Evolutionary conservation across 495 filamentous ascomycete genomes (phyloP).

Genomic region (Aspergillus sclerotiicarbonarius): DNA sequence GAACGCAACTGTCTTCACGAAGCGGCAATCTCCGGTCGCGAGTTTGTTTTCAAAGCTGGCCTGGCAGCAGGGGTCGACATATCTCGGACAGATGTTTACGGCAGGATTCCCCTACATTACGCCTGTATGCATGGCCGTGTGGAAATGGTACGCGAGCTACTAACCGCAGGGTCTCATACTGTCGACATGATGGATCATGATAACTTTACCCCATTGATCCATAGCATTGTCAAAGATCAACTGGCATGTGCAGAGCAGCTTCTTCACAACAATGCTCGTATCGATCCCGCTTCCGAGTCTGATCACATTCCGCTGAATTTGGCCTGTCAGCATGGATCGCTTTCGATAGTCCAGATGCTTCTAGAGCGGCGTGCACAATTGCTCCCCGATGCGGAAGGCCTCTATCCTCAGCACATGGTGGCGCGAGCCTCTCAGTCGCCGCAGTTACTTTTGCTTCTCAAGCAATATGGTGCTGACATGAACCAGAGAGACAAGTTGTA

Average conservation of each 20-base stretch:
- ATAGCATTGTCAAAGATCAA: slow-evolving; percentile 85
- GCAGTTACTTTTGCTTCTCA: slow-evolving; percentile 71
- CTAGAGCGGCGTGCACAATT: slow-evolving; percentile 74
- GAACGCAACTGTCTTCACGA: slow-evolving; percentile 95
- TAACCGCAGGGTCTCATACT: slow-evolving; percentile 59
- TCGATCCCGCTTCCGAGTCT: slow-evolving; percentile 76
- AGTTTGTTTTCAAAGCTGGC: slow-evolving; percentile 71
- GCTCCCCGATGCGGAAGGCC: slow-evolving; percentile 88
- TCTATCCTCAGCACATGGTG: slow-evolving; percentile 97
- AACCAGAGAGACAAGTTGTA: slow-evolving; percentile 93
- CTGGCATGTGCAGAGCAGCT: slow-evolving; percentile 74
- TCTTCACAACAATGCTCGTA: slow-evolving; percentile 66
- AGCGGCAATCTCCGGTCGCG: slow-evolving; percentile 83
- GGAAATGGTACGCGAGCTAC: slow-evolving; percentile 74
- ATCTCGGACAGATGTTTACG: slow-evolving; percentile 85
- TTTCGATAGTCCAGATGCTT: slow-evolving; percentile 77
- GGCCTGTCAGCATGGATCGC: slow-evolving; percentile 87
- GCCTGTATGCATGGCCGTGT: slow-evolving; percentile 91
- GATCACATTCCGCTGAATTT: slow-evolving; percentile 94
- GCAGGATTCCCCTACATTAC: slow-evolving; percentile 90
- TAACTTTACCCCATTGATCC: slow-evolving; percentile 94
- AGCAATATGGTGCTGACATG: slow-evolving; percentile 85
- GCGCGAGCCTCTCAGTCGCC: slow-evolving; percentile 84
- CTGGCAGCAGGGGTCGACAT: slow-evolving; percentile 69
- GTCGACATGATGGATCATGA: slow-evolving; percentile 90